Percentiles rank a stretch among this genome's conserved stretches.
Conservation (phyloP, 2,329 filamentous ascomycete genomes). For the Hymenoscyphus linearis region DNA sequence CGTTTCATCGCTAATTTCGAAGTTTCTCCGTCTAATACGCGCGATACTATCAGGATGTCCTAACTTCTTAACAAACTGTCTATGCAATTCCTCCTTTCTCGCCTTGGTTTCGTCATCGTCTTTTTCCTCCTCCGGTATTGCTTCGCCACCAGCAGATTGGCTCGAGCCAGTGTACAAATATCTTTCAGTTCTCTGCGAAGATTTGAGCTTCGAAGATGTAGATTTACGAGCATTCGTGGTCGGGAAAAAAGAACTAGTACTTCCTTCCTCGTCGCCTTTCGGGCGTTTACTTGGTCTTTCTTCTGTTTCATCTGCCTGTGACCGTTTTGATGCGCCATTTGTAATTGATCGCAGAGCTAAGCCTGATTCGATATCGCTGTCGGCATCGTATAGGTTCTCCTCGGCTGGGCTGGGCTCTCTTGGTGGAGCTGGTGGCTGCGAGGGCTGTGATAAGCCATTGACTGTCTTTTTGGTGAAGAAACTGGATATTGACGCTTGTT, state of each 20-base stretch:
- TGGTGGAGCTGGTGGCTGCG: conserved; percentile 13
- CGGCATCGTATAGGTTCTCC: conserved; percentile 26
- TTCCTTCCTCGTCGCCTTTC: conserved; percentile 38
- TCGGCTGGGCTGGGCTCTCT: conserved; percentile 16
- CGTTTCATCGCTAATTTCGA: conserved; percentile 47
- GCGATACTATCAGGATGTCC: conserved; percentile 78
- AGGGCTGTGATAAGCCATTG: conserved; percentile 30
- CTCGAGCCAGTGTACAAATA: conserved; percentile 46
- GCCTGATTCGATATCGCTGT: conserved; percentile 26
- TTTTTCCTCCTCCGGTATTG: conserved; percentile 35
- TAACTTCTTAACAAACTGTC: conserved; percentile 84
- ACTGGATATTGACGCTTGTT: conserved; percentile 75
- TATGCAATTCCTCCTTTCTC: conserved; percentile 68
- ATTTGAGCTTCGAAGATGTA: conserved; percentile 19
- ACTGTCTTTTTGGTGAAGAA: conserved; percentile 67
- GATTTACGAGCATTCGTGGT: conserved; percentile 36
- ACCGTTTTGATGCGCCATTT: conserved; percentile 41
- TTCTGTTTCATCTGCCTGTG: conserved; percentile 43
- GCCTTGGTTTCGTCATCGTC: conserved; percentile 49
- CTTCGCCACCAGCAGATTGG: conserved; percentile 18
- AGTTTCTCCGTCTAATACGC: conserved; percentile 54
- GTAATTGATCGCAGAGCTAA: conserved; percentile 14
- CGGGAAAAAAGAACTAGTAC: conserved; percentile 36
- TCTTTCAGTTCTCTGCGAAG: conserved; percentile 42
- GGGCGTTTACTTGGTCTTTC: conserved; percentile 42